phyloP scores from a whole-genome alignment of 2,329 filamentous ascomycete genomes.

The Trichoderma koningiopsis region DNA sequence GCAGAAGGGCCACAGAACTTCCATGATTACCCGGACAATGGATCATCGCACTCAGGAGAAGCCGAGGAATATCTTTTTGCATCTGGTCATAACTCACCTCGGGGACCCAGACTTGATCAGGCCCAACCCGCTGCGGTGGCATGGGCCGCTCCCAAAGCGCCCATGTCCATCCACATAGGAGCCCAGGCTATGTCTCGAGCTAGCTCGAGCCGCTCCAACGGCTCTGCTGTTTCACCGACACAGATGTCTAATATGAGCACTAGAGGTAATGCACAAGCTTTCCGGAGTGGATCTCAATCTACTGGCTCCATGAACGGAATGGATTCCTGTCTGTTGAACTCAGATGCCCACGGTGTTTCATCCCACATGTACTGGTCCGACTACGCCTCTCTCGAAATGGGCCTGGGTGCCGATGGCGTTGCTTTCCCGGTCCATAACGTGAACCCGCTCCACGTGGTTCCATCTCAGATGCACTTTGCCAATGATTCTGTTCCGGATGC shows the following conservation, averaged over 20 bases:
- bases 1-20: slow-evolving; percentile 64
- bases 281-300: slow-evolving; percentile 45
- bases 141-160: slow-evolving; percentile 48
- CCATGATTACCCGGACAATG: slow-evolving; percentile 54
- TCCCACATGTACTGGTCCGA: slow-evolving; percentile 55
- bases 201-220: slow-evolving; percentile 43
- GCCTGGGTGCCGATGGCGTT: slow-evolving; percentile 47
- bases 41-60: slow-evolving; percentile 54
- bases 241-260: slow-evolving; percentile 56
- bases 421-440: slow-evolving; percentile 48
- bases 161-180: slow-evolving; percentile 37
- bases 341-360: slow-evolving; percentile 50
- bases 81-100: slow-evolving; percentile 58
- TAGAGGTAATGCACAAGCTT: slow-evolving; percentile 52
- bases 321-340: slow-evolving; percentile 55
- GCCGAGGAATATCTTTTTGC: slow-evolving; percentile 57
- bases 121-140: slow-evolving; percentile 50
- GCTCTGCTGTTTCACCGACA: slow-evolving; percentile 53
- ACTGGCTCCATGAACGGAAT: slow-evolving; percentile 48
- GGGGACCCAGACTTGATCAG: slow-evolving; percentile 50
- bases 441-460: slow-evolving; percentile 56
- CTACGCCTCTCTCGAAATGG: slow-evolving; percentile 48
- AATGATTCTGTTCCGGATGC: slow-evolving; percentile 53
- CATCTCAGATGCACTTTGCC: slow-evolving; percentile 57
- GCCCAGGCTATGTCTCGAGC: slow-evolving; percentile 46